Base-by-base conservation (phyloP, 2,329 filamentous ascomycete species). In the Fusarium veterinarium region DNA sequence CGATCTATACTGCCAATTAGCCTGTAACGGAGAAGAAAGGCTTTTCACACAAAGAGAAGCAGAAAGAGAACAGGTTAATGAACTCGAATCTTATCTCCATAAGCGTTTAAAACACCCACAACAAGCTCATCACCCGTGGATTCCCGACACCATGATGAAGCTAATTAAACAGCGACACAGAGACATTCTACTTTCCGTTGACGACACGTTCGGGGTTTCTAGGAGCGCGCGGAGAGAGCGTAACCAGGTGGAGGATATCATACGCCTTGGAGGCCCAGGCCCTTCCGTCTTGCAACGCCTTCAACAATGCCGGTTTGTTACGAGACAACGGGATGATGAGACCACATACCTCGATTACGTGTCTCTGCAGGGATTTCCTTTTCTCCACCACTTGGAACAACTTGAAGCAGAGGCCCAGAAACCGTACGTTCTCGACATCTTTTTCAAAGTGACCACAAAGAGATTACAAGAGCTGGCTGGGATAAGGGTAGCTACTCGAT, bases 111-210 rank as follows among this genome's bases (percentile, higher is more conserved):
- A 20, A 14, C 38, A 41, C 13, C 20, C 7, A n/a, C 19, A 40
- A 19, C 20, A 16, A 19, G 38, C 38, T 40, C 38, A 38, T 19
- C 37, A 11, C 20, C 38, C 17, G 17, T 17, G 35, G 35, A 37
- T 19, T 19, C 38, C 38, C 19, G 20, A 20, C 19, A 40, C 11
- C 38, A n/a, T 40, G 19, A 19, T 40, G 17, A 12, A 19, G 11
- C 13, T 41, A n/a, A 41, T 41, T 6, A 37, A 37, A 28, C 10
- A n/a, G 1, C 14, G 8, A 52, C 33, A n/a, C 31, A 0, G 6
- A 12, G 5, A 3, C 0, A 28, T 52, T 16, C 5, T 52, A 16
- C 0, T 0, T 0, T 37, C 13, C 23, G 19, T 41, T 41, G 38
- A 41, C 20, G 6, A 8, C 6, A 13, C 20, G 7, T 12, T 41